Base-by-base conservation (phyloP, 805 yeast genomes). In the Sugiyamaella mastotermitis region DNA sequence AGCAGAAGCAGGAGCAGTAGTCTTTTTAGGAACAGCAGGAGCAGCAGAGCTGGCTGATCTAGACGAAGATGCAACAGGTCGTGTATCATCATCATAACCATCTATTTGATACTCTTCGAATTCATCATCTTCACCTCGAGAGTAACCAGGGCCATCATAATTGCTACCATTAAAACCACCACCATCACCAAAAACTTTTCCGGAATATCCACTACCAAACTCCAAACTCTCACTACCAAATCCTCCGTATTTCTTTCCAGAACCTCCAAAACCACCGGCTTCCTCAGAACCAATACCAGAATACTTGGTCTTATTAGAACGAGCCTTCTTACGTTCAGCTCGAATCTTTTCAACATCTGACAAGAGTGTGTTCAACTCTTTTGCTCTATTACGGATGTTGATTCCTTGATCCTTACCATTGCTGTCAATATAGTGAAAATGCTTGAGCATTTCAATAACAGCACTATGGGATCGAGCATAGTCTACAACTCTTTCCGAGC, bases 371-470 rank as follows among this genome's bases (percentile, higher is more conserved):
- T 78, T 66, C 45, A 92, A 68, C 46, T 78, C 80, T 60, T 86
- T 83, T 21, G 96, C 81, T 50, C 95, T 77, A 63, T 85, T 88
- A 55, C 98, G 76, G 41, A 92, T 95, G 57, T 90, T 88, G 49
- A 87, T 78, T 37, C 98, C 98, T 64, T 88, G 97, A 61, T 92
- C 98, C 49, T 87, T 77, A 22, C 97, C 97, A 58, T 85, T 83
- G 14, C 87, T 76, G 61, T 92, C 97, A 33, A 85, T 81, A 65
- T 86, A 92, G 61, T 88, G 97, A 76, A 92, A 92, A 9, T 86
- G 77, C 55, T 85, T 84, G 52, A 92, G 72, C 94, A 90, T 82
- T 39, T 82, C 80, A 42, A 92, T 78, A 40, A 87, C 71, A 17
- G 82, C 76, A 42, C 83, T 58, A 58, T 87, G 90, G 13, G 90